A percentile compares a stretch with the other conserved stretches of the same genome.
These are phyloP conservation scores for Calvatia gigantea DNA, from an alignment of 768 basidiomycete species.

Conservation along the genomic window DNA sequence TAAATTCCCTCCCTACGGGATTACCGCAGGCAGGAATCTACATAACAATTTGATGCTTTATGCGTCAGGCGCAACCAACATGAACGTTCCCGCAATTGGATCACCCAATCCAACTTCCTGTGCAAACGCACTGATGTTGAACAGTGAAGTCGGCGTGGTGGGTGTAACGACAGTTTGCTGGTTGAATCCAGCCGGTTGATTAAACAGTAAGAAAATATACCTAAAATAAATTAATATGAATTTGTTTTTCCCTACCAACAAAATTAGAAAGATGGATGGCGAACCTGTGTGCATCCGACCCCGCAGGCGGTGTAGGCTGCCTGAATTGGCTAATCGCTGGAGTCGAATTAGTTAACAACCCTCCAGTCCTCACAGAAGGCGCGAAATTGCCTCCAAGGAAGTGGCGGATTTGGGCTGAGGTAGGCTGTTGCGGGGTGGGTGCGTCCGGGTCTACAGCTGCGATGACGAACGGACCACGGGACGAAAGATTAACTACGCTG, in stretches of 20 bases:
- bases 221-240: conserved; percentile 11
- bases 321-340: conserved; percentile 35
- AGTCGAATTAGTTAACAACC: conserved; percentile 35
- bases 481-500: conserved; percentile 21
- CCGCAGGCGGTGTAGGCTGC: conserved; percentile 42
- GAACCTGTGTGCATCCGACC: conserved; percentile 40
- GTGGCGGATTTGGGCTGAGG: conserved; percentile 38
- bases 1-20: too few species aligned
- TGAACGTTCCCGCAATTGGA: conserved; percentile 43
- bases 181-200: conserved; percentile 35
- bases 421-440: conserved; percentile 40
- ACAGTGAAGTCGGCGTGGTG: conserved; percentile 25
- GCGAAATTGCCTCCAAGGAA: conserved; percentile 39
- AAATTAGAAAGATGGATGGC: not conserved
- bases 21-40: too few species aligned
- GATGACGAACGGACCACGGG: conserved; percentile 38
- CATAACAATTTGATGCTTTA: not conserved
- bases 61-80: conserved; percentile 35
- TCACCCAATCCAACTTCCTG: conserved; percentile 33
- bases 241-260: not conserved
- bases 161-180: conserved; percentile 33
- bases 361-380: not conserved
- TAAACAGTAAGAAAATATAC: conserved; percentile 42
- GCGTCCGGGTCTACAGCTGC: conserved; percentile 44
- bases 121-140: conserved; percentile 42